Base-by-base conservation (phyloP, 2,329 filamentous ascomycete genomes). In the Diplodia seriata region DNA sequence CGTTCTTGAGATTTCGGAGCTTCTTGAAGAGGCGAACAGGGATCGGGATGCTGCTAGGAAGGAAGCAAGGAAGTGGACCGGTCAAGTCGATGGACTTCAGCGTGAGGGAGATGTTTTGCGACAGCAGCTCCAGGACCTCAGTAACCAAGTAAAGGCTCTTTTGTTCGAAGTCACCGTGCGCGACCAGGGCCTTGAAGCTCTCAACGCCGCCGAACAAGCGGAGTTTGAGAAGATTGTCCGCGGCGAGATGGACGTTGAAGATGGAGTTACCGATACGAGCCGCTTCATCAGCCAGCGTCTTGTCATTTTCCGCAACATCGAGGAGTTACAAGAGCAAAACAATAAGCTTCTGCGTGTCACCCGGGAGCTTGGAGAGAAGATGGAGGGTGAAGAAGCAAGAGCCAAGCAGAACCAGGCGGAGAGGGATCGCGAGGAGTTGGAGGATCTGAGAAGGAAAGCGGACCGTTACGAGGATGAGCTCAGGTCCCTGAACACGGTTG, bases 331-430 rank as follows among this genome's bases (percentile, higher is more conserved):
- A 75, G 86, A 91, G 69, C 93, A 97, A 83, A 98, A 99, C 71
- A 85, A 91, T 69, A 91, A 95, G 71, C 85, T 97, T 23, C 84
- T 97, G 29, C 89, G 90, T 61, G 89, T 97, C 72, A 91, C 93
- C 4, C 89, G 94, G 49, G 89, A 96, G 71, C 84, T 99, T 15
- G 93, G 92, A 9, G 91, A 94, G 69, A 89, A 92, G 77, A 92
- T 97, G 85, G 95, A 98, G 80, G 94, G 91, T 63, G 92, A 94
- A 73, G 94, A 97, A 76, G 93, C 93, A 0, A 84, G 91, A 54
- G 83, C 83, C 61, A 85, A 86, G 73, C 80, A 86, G 66, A 80
- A 82, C 38, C 82, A 86, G 66, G 82, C 84, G 36, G 83, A 85
- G 66, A 82, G 85, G 68, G 85, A 87, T 55, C 80, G 89, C 68